Evolutionary conservation across 345 rosid species (phyloP).

Genomic region (Camelina sativa): DNA sequence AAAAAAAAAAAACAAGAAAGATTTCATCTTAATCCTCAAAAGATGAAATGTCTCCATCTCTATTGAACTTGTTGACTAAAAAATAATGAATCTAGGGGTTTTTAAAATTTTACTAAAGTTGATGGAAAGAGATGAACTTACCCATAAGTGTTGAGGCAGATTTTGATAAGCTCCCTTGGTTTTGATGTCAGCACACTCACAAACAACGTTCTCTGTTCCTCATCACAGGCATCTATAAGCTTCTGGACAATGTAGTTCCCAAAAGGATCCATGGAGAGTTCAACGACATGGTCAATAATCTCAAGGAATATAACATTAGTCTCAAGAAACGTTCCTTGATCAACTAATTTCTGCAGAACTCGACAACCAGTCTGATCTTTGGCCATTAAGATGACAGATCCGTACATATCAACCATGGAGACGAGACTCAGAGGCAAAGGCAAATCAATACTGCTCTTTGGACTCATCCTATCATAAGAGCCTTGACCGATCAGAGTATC

Average conservation of each 20-base stretch:
- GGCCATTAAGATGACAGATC: constrained; percentile 56
- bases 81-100: not conserved
- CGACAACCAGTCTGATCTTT: constrained; percentile 63
- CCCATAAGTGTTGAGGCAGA: constrained; percentile 66
- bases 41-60: constrained; percentile 34
- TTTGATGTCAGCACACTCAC: constrained; percentile 48
- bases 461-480: constrained; percentile 9
- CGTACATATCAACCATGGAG: constrained; percentile 49
- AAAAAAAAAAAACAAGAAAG: constrained; percentile 7
- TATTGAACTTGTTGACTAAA: constrained; percentile 18
- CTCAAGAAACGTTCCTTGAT: constrained; percentile 52
- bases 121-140: constrained; percentile 19
- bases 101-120: too few species aligned
- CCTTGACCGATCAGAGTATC: constrained; percentile 31
- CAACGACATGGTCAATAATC: constrained; percentile 49
- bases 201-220: constrained; percentile 55
- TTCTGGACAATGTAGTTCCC: constrained; percentile 70
- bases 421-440: constrained; percentile 32
- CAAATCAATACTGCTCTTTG: not conserved
- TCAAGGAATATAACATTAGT: constrained; percentile 46
- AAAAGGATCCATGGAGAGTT: constrained; percentile 61
- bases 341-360: constrained; percentile 56
- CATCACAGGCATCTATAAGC: constrained; percentile 51
- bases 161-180: constrained; percentile 50
- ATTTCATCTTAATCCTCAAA: constrained; percentile 13